Percentiles rank a stretch among this genome's conserved stretches.
These are phyloP conservation scores for Thuidium tamariscinum DNA, from an alignment of 225 moss, liverwort and hornwort genomes.

Conservation along the genomic window DNA sequence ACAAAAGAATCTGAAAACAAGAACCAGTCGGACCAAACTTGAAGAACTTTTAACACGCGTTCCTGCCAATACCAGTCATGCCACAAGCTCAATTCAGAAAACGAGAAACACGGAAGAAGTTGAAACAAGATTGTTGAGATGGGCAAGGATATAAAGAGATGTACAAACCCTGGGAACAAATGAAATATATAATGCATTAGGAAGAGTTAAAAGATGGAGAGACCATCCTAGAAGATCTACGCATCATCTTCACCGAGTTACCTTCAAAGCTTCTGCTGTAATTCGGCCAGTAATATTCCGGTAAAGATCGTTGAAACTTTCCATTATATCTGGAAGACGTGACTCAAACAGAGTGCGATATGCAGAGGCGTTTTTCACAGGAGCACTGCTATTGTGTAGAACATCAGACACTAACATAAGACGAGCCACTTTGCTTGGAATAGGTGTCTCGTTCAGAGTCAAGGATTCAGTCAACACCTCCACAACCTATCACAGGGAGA, in stretches of 20 bases:
- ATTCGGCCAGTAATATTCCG: conserved; percentile 92
- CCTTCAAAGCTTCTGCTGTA: conserved; percentile 99
- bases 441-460: conserved; percentile 92
- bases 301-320: conserved; percentile 96
- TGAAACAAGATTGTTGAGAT: not conserved
- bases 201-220: not conserved
- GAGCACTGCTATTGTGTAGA: conserved; percentile 97
- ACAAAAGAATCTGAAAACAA: conserved; percentile 98
- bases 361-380: conserved; percentile 96
- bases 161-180: not conserved
- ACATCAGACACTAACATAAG: conserved; percentile 99
- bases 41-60: conserved; percentile 94
- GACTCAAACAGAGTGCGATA: conserved; percentile 96
- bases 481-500: conserved; percentile 62
- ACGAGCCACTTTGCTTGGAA: conserved; percentile 97
- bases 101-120: not conserved
- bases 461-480: conserved; percentile 96
- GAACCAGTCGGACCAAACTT: conserved; percentile 99
- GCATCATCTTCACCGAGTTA: not conserved
- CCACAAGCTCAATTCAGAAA: conserved; percentile 12
- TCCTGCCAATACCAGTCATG: conserved; percentile 53
- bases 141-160: not conserved
- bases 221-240: not conserved
- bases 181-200: not conserved
- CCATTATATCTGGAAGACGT: conserved; percentile 96